Base-by-base conservation (phyloP, 2,329 filamentous ascomycete genomes). In the Paraphaeosphaeria minitans region DNA sequence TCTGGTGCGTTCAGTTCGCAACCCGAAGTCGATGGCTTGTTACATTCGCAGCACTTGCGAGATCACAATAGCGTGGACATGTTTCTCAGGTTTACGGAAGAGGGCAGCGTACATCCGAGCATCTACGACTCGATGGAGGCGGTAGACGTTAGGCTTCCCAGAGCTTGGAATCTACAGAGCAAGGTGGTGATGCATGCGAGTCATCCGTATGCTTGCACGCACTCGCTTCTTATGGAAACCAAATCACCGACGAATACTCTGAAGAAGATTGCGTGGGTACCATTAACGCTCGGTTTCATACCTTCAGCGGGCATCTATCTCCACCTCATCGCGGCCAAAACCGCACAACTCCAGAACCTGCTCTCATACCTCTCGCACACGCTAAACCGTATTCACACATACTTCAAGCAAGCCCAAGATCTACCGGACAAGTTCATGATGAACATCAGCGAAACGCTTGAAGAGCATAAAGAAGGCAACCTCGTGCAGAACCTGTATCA, bases 51-150 rank as follows among this genome's bases (percentile, higher is more conserved):
- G 33, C 83, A 86, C 58, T 83, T 86, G 37, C 85, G 86, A 53
- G 86, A 91, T 52, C 87, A 88, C 62, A 87, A 92, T 63, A 84
- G 87, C n/a, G 88, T 95, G 45, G 90, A 94, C 73, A 85, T 94
- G 64, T 87, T 96, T 79, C 80, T 94, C 5, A 84, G 91, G 2
- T 91, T 90, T 4, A 90, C 88, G 4, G 84, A 85, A 56, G 85
- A 91, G 62, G 90, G 90, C 9, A 83, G 81, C 19, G 81, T 96
- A 13, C 89, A 94, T 71, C 81, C 96, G 19, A 91, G 88, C 66
- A 92, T 96, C 49, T 94, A 94, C 73, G 90, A 96, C 74, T 93
- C 90, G 6, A 92, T 96, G 67, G 84, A 90, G 59, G 89, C 96
- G 58, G 91, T 92, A 3, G 83, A 78, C 13, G 88, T 93, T 60